Percentiles rank a stretch among this genome's conserved stretches.
Evolutionary conservation across 164 flowering plant species (phyloP).

Genomic region (Magnolia officinalis): DNA sequence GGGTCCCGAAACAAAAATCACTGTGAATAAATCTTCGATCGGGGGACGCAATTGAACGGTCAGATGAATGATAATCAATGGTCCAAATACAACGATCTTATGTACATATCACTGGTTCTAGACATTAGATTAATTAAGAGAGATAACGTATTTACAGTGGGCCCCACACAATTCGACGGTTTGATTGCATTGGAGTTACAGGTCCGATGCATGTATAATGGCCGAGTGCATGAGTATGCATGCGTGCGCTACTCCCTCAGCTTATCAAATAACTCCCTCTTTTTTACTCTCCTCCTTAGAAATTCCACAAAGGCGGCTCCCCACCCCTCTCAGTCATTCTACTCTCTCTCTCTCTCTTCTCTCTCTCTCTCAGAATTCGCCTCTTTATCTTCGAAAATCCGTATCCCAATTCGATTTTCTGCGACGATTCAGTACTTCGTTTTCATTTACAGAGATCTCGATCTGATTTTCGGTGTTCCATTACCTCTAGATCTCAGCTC

Average conservation of each 20-base stretch:
- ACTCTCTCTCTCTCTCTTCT: background rate
- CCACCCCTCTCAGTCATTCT: background rate
- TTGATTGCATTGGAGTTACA: background rate
- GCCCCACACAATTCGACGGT: background rate
- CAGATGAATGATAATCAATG: too few relatives aligned
- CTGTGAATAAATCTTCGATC: too few relatives aligned
- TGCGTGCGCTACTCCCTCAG: background rate
- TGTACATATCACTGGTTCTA: too few relatives aligned
- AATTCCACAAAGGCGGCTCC: constrained; percentile 4
- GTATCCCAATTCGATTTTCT: background rate
- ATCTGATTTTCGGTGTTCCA: background rate
- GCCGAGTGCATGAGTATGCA: background rate
- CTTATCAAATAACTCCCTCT: background rate
- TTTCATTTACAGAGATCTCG: background rate
- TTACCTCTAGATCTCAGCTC: background rate
- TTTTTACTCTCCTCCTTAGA: background rate
- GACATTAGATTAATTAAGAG: too few relatives aligned
- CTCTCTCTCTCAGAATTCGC: background rate
- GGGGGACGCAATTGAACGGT: too few relatives aligned
- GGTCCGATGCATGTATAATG: background rate
- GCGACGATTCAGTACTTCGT: background rate
- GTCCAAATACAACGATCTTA: too few relatives aligned
- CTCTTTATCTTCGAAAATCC: background rate
- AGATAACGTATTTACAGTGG: too few relatives aligned
- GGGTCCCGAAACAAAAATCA: too few relatives aligned